These are phyloP conservation scores for Pythium plurisporium DNA, from an alignment of 352 stramenopile species.

Conservation along the genomic window DNA sequence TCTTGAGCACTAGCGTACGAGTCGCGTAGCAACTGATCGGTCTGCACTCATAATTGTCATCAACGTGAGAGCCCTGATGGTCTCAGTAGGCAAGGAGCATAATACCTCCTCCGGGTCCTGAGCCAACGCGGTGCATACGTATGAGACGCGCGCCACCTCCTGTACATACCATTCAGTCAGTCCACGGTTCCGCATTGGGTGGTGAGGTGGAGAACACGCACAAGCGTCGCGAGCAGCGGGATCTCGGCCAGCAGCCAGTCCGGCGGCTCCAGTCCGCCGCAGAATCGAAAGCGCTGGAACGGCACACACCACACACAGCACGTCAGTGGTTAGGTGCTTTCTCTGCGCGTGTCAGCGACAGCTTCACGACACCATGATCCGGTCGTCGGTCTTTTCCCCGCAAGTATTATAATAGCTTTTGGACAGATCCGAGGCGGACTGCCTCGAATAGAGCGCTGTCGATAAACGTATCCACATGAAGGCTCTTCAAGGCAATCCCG, in stretches of 20 bases:
- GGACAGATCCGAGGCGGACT: not conserved
- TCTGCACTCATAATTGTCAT: no score
- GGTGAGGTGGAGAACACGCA: not conserved
- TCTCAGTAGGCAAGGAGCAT: no score
- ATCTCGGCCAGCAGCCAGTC: constrained; percentile 59
- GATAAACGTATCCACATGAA: not conserved
- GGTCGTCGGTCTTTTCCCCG: no score
- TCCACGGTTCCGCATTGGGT: not conserved
- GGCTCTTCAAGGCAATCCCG: no score
- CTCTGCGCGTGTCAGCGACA: not conserved
- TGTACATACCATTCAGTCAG: not conserved
- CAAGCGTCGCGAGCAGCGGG: constrained; percentile 25
- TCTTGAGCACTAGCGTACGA: not conserved
- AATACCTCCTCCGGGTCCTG: not conserved
- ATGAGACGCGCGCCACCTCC: not conserved
- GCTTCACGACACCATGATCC: no score
- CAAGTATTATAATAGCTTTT: no score
- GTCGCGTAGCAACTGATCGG: not conserved
- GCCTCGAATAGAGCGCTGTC: not conserved
- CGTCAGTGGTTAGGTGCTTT: no score
- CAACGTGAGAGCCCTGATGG: no score
- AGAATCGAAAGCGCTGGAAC: constrained; percentile 45
- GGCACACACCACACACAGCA: not conserved
- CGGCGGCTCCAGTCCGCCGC: constrained; percentile 53
- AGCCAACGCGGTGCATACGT: not conserved